Conservation (phyloP, 805 yeast species). For the Ogataea saltuana region DNA sequence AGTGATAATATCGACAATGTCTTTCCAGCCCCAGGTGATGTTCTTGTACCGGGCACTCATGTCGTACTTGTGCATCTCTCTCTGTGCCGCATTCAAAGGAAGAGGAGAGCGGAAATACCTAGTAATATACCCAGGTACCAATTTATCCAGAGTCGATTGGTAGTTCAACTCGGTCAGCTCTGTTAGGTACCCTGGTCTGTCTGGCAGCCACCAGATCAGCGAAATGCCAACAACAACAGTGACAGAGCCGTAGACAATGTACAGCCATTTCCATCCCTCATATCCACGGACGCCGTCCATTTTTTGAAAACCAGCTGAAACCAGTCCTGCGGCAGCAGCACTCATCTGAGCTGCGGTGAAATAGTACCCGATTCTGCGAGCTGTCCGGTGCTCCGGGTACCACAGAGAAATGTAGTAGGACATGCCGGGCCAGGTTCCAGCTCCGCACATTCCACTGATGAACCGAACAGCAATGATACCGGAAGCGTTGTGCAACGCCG, state of each 20-base stretch:
- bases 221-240: constrained; percentile 64
- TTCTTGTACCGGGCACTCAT: constrained; percentile 52
- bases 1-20: constrained; percentile 51
- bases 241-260: constrained; percentile 70
- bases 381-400: constrained; percentile 79
- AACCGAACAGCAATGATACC: constrained; percentile 74
- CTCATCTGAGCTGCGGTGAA: constrained; percentile 92
- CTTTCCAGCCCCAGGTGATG: constrained; percentile 58
- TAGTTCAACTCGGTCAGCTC: constrained; percentile 10
- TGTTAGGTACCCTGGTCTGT: constrained; percentile 52
- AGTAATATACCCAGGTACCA: constrained; percentile 22
- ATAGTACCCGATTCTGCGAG: constrained; percentile 81
- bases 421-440: constrained; percentile 92
- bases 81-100: constrained; percentile 58
- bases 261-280: constrained; percentile 88
- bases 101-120: constrained; percentile 28
- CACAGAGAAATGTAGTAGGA: constrained; percentile 79
- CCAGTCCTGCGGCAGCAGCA: constrained; percentile 86
- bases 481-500: constrained; percentile 52
- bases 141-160: constrained; percentile 20
- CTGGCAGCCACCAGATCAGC: constrained; percentile 84
- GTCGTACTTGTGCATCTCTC: constrained; percentile 57
- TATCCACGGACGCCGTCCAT: constrained; percentile 71
- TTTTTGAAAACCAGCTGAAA: constrained; percentile 84
- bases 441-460: constrained; percentile 73